Base-by-base conservation (phyloP, 1,139 yeast genomes). In the Pichia inconspicua region DNA sequence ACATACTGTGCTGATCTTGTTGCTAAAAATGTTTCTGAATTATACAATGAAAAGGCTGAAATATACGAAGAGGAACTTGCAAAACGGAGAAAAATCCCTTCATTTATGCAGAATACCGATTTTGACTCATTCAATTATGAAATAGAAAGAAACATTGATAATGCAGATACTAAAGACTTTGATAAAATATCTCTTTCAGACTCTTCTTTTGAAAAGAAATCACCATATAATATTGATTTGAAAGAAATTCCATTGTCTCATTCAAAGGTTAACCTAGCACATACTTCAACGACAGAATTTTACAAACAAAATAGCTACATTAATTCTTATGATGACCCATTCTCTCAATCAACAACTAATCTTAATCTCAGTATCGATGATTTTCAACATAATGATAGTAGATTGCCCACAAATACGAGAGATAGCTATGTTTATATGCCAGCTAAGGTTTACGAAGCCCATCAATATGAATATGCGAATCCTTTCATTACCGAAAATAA, bases 41-140 rank as follows among this genome's bases (percentile, higher is more conserved):
- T 61, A 47, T 62, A 61, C 47, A 57, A 57, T 4, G 43, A 45
- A 10, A 59, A 58, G 28, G 62, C 57, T 25, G 45, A 47, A 39
- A 43, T 51, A 12, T 42, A 46, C 8, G 55, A 48, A 42, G 36
- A 46, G 6, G 53, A 46, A 40, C 42, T 53, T 25, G 50, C 53
- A 10, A 45, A 47, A 17, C 47, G 50, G 37, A 52, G 59, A 40
- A 53, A 51, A 32, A 37, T 53, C 5, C 59, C 60, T 17, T 51
- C 57, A 2, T 43, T 52, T 19, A 41, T 51, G 15, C 44, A 46
- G n/a, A 44, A 42, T 14, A 30, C 25, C 12, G 30, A 41, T 19
- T 22, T 40, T 4, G 42, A 41, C 9, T 25, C 40, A 12, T 22
- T 37, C 22, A 8, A 22, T 19, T 19, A 2, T 37, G 40, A 37